Evolutionary conservation across 2,329 filamentous ascomycete genomes (phyloP).

Genomic region (Hypoxylon sp.): DNA sequence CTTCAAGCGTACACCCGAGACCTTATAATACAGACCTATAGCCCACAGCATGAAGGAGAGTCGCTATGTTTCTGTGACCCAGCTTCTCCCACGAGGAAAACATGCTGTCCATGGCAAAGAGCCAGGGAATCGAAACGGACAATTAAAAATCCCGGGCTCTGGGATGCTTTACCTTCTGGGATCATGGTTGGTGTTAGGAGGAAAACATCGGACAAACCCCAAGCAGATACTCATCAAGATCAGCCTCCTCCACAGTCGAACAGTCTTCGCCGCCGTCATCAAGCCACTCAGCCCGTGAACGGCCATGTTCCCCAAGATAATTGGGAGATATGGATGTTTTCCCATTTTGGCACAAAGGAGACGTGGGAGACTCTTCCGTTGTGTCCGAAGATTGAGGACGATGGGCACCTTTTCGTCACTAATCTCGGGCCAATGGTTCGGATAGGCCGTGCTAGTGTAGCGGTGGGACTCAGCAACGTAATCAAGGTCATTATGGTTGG

Average conservation of each 20-base stretch:
- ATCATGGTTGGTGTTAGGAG: constrained; percentile 75
- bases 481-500: constrained; percentile 80
- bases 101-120: constrained; percentile 66
- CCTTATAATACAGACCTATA: constrained; percentile 76
- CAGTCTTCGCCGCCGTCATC: constrained; percentile 53
- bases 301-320: constrained; percentile 51
- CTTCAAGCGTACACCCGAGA: constrained; percentile 71
- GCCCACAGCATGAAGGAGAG: constrained; percentile 66
- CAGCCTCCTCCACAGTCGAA: constrained; percentile 41
- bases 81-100: constrained; percentile 57
- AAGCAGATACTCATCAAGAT: constrained; percentile 39
- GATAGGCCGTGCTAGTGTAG: constrained; percentile 75
- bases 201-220: constrained; percentile 53
- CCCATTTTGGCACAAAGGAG: constrained; percentile 61
- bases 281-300: constrained; percentile 39
- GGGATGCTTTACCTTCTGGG: constrained; percentile 73
- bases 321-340: constrained; percentile 71
- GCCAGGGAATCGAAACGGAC: constrained; percentile 66
- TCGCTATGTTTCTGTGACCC: constrained; percentile 71
- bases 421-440: constrained; percentile 74
- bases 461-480: constrained; percentile 79
- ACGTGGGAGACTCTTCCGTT: constrained; percentile 64
- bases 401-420: constrained; percentile 73
- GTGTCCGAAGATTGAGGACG: constrained; percentile 58
- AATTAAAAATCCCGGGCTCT: constrained; percentile 74